Base-by-base conservation (phyloP, 768 basidiomycete genomes). In the Kwoniella bestiolae region DNA sequence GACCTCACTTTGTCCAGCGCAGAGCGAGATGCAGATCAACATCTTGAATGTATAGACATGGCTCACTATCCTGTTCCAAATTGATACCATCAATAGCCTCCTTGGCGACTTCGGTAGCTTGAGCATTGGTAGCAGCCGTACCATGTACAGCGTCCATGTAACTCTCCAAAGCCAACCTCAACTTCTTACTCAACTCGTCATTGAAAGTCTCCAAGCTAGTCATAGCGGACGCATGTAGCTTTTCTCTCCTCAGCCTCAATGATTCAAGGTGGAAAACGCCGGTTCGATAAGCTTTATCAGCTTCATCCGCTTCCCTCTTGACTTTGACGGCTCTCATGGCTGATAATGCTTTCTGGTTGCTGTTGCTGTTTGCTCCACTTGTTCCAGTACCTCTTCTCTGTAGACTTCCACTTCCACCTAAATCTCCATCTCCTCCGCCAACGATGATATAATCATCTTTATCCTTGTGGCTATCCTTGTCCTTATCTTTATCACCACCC, bases 201-300 rank as follows among this genome's bases (percentile, higher is more conserved):
- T 89, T 84, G 77, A 96, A 92, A 72, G 84, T 85, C 80, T 92
- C 90, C 61, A 94, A 78, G 75, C 91, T 94, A 91, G 87, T 90
- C 73, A 90, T 91, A 3, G 90, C 93, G 46, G 87, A 87, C 73
- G 92, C 88, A 34, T 94, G 80, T 41, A 88, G 91, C 80, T 93
- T 95, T 5, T 88, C 88, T 66, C 91, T 85, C 41, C 90, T 86
- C 38, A 95, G 83, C 35, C 94, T 84, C 38, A 95, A 84, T 0
- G 93, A 94, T 83, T 96, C 93, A n/a, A 93, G 82, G 89, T 91
- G 91, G 80, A 95, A 89, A 25, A 96, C 88, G 34, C 87, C 92
- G 70, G 89, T 90, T 28, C 93, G 85, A 75, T 96, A 96, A 65
- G 94, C 92, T 78, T 89, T 91, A 79, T 96, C 93, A 91, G 72